Percentiles rank a stretch among this genome's conserved stretches.
Conservation (phyloP, 2,329 filamentous ascomycete genomes). For the Metarhizium anisopliae region DNA sequence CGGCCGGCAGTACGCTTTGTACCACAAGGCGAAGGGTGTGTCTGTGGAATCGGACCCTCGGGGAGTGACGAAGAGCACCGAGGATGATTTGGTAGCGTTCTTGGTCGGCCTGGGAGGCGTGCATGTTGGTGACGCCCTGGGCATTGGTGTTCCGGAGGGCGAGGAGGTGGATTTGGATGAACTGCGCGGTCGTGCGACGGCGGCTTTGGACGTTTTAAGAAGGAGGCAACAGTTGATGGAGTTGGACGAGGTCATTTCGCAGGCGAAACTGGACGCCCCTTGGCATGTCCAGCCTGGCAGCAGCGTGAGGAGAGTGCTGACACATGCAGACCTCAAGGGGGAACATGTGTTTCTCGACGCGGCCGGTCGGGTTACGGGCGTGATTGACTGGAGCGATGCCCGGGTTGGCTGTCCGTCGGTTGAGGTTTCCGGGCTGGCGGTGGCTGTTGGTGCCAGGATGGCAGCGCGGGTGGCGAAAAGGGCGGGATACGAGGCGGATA, state of each 20-base stretch:
- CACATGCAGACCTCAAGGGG: not conserved
- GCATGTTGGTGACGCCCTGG: no score
- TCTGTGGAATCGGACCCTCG: no score
- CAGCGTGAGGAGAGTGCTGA: not conserved
- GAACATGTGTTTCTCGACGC: not conserved
- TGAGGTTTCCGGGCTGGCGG: not conserved
- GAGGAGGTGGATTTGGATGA: no score
- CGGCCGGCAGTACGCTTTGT: no score
- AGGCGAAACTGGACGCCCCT: not conserved
- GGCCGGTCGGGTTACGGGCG: not conserved
- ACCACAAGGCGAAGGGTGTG: no score
- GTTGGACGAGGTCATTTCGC: not conserved
- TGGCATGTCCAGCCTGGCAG: not conserved
- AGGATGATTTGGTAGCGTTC: no score
- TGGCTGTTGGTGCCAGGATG: not conserved
- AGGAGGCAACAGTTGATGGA: not conserved
- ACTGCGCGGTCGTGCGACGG: no score
- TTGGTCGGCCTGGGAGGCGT: no score
- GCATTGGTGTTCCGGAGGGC: no score
- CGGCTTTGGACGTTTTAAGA: no score
- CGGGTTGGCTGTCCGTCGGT: not conserved
- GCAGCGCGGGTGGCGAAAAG: not conserved
- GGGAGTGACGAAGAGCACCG: no score
- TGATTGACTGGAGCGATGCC: not conserved
- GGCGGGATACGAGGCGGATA: not conserved